Conservation (phyloP, 2,329 filamentous ascomycete species). For the Trichophyton benhamiae region DNA sequence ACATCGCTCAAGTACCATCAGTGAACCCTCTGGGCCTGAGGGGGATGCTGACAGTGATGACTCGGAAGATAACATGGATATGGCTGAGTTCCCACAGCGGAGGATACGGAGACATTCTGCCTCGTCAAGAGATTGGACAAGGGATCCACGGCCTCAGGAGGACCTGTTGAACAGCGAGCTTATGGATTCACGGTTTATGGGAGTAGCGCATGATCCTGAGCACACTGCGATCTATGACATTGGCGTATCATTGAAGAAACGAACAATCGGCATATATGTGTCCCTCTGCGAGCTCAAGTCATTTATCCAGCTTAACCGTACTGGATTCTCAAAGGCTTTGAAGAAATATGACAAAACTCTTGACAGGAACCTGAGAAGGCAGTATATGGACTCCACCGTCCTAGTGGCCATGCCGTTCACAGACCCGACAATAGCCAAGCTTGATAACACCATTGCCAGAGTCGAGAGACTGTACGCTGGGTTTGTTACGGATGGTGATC, state of each 20-base stretch:
- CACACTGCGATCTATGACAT: conserved; percentile 57
- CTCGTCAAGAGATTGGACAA: conserved; percentile 16
- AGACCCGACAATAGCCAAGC: conserved; percentile 52
- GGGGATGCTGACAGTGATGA: conserved; percentile 42
- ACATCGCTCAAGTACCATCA: conserved; percentile 27
- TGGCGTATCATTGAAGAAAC: conserved; percentile 82
- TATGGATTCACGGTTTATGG: conserved; percentile 40
- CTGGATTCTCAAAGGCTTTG: conserved; percentile 87
- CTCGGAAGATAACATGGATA: conserved; percentile 52
- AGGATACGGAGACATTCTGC: conserved; percentile 28
- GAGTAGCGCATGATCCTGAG: conserved; percentile 51
- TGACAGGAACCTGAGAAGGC: conserved; percentile 63
- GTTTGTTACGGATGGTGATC: conserved; percentile 70
- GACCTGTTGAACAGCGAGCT: conserved; percentile 22
- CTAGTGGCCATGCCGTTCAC: conserved; percentile 72
- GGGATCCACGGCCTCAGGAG: conserved; percentile 19
- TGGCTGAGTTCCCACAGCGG: conserved; percentile 31
- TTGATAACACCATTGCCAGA: conserved; percentile 59
- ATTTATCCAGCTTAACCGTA: conserved; percentile 90
- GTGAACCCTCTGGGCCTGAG: conserved; percentile 38
- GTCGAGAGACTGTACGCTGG: conserved; percentile 72
- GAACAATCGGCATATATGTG: conserved; percentile 76
- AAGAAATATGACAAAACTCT: conserved; percentile 99
- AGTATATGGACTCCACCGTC: conserved; percentile 64
- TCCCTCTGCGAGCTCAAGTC: conserved; percentile 91